Percentiles rank a stretch among this genome's conserved stretches.
phyloP scores from a whole-genome alignment of 352 stramenopile species.

The Phytophthora megakarya region DNA sequence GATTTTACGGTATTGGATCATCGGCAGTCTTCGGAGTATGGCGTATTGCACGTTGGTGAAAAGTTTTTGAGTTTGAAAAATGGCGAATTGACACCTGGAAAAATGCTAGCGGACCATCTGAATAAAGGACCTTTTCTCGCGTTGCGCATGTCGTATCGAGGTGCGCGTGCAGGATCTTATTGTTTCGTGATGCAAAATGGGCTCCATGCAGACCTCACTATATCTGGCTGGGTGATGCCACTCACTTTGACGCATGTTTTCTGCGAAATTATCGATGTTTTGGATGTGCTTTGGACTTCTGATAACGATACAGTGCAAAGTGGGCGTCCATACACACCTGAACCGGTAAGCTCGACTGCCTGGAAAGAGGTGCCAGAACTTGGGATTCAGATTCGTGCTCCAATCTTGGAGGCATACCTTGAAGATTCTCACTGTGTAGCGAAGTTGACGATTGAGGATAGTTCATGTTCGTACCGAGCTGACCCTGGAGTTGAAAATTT shows the following conservation, averaged over 20 bases:
- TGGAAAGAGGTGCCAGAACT: conserved; percentile 77
- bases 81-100: conserved; percentile 66
- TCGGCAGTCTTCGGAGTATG: conserved; percentile 72
- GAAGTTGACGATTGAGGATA: conserved; percentile 86
- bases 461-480: conserved; percentile 66
- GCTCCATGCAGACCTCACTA: conserved; percentile 62
- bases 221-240: conserved; percentile 82
- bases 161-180: conserved; percentile 35
- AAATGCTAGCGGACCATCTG: conserved; percentile 70
- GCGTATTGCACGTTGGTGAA: conserved; percentile 80
- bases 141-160: conserved; percentile 71
- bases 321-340: conserved; percentile 22
- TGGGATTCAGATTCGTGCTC: conserved; percentile 70
- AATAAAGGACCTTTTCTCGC: conserved; percentile 60
- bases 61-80: conserved; percentile 86
- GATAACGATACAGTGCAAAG: conserved; percentile 18
- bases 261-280: conserved; percentile 74
- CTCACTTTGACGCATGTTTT: conserved; percentile 72
- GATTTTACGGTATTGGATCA: conserved; percentile 72
- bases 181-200: conserved; percentile 73
- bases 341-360: conserved; percentile 16
- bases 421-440: conserved; percentile 88
- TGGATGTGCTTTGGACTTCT: conserved; percentile 70
- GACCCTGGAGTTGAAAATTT: conserved; percentile 68
- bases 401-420: conserved; percentile 85